phyloP scores from a whole-genome alignment of 2,329 filamentous ascomycete species.

The Trichoderma brevicompactum region DNA sequence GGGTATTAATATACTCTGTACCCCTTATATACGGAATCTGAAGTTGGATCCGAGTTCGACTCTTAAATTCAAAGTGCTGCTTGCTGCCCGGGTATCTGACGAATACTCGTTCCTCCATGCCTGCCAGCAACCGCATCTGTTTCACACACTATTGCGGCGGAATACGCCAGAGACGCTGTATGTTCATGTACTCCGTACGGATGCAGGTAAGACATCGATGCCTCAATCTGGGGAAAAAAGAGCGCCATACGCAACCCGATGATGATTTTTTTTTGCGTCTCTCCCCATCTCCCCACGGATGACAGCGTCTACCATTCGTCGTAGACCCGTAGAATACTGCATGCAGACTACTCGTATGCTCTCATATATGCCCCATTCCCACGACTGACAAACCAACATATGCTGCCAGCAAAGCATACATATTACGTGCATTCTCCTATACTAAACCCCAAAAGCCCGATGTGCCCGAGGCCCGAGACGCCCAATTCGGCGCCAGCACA shows the following conservation, averaged over 20 bases:
- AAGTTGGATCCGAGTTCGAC: not conserved
- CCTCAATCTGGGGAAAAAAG: slow-evolving; percentile 4
- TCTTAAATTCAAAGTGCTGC: not conserved
- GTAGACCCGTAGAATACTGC: not conserved
- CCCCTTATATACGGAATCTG: not conserved
- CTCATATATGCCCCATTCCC: not conserved
- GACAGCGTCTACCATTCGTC: slow-evolving; percentile 11
- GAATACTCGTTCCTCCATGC: not conserved
- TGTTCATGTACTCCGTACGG: not conserved
- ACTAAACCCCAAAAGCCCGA: not conserved
- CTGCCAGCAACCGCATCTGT: not conserved
- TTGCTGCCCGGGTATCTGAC: not conserved
- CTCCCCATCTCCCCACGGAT: not conserved
- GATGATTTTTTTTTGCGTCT: slow-evolving; percentile 1
- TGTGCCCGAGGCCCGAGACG: slow-evolving; percentile 21
- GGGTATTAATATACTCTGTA: not conserved
- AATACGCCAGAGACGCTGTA: not conserved
- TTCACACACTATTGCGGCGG: not conserved
- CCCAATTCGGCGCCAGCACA: not conserved
- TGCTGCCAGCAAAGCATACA: slow-evolving; percentile 27
- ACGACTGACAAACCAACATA: slow-evolving; percentile 7
- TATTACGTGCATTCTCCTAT: slow-evolving; percentile 4
- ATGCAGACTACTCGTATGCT: not conserved
- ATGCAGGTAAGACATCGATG: not conserved
- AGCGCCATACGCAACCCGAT: slow-evolving; percentile 6